phyloP scores from a whole-genome alignment of 1,284 basidiomycete genomes.

The Tilletia caries region DNA sequence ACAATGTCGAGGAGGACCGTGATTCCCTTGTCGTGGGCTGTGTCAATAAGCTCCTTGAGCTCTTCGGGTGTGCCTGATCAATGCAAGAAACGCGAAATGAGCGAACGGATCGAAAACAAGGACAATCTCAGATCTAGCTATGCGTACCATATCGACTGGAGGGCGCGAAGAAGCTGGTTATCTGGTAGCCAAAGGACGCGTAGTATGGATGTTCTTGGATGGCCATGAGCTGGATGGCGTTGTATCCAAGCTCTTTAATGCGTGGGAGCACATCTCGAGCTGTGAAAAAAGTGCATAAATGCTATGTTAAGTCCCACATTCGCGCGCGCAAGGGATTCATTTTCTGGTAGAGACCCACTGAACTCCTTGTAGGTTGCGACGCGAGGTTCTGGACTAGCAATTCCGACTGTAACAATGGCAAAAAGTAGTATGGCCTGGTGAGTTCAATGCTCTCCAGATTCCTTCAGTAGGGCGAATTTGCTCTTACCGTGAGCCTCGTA shows the following conservation, averaged over 20 bases:
- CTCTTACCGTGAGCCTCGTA: constrained; percentile 80
- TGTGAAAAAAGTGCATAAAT: neutral
- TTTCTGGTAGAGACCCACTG: constrained; percentile 53
- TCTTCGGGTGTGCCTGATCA: constrained; percentile 68
- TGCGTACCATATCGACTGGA: constrained; percentile 75
- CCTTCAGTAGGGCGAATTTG: no score
- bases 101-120: neutral
- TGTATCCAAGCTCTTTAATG: constrained; percentile 89
- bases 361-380: constrained; percentile 97
- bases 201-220: constrained; percentile 99
- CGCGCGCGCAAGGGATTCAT: neutral
- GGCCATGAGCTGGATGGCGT: constrained; percentile 78
- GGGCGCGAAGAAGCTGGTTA: constrained; percentile 95
- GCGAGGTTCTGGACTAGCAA: constrained; percentile 79
- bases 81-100: neutral
- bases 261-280: constrained; percentile 73
- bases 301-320: no score
- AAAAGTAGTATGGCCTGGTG: no score
- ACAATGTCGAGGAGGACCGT: constrained; percentile 93
- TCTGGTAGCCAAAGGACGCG: constrained; percentile 97
- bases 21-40: constrained; percentile 86
- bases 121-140: neutral
- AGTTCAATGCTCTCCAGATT: no score
- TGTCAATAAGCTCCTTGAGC: constrained; percentile 89
- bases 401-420: constrained; percentile 66